Evolutionary conservation across 2,329 filamentous ascomycete species (phyloP), one percentile per base, ranked within the genome.

Genomic region (Gyromitra esculenta): DNA sequence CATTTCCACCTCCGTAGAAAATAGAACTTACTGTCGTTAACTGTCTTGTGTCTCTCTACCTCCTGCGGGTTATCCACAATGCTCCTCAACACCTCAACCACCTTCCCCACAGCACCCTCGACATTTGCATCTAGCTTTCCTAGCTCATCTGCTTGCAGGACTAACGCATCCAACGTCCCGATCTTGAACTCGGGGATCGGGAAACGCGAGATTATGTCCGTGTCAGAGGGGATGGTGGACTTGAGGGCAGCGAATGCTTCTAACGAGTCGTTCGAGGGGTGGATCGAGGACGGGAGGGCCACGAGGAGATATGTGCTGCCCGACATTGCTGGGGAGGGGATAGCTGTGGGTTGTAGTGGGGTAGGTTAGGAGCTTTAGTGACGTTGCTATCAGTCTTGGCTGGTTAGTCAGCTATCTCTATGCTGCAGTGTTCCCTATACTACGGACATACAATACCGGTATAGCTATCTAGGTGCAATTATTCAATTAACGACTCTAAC

Each of bases 101-200:
- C 92, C 85, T 97, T 98, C 81, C 87, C 88, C 50, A 97, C 94
- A 5, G 97, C 93, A 68, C 87, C 89, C 84, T 94, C 89, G 83
- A 94, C 97, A 45, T 89, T 88, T 45, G 87, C 84, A 80, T 96
- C 93, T 66, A 98, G 90, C 89, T 97, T 98, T 75, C 91, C 88
- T 70, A 99, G 87, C 82, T 98, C 96, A 82, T 99, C 96, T 73
- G 96, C 96, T 84, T 99, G 95, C 85, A 97, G 93, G 57, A 99
- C 94, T 74, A 99, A 87, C 50, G 92, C 93, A 85, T 99, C 96
- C 48, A 99, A 88, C 0, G 96, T 97, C 75, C 96, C 96, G 83
- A 99, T 97, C 87, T 98, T 99, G 88, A 99, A 97, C 79, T 94
- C 91, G 21, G 96, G 96, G 79, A 98, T 91, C 73, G 89, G 86